phyloP scores from a whole-genome alignment of 805 yeast genomes.

The Yarrowia sp. region DNA sequence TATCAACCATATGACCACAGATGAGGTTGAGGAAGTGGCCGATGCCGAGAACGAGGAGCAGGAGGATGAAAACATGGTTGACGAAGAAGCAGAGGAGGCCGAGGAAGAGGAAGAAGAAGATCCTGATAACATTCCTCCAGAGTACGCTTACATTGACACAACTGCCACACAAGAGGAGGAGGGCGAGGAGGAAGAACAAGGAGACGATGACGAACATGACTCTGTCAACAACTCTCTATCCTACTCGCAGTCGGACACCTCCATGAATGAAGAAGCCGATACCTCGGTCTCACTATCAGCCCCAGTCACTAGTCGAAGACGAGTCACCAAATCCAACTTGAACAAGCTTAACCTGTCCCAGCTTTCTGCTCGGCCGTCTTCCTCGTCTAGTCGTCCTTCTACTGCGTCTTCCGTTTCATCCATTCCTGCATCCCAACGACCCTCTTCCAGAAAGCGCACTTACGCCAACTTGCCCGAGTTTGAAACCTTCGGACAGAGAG shows the following conservation, averaged over 20 bases:
- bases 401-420: neutral
- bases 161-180: neutral
- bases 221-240: neutral
- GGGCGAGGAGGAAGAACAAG: neutral
- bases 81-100: slow-evolving; percentile 30
- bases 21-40: slow-evolving; percentile 26
- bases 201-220: neutral
- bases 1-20: slow-evolving; percentile 21
- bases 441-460: neutral
- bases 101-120: slow-evolving; percentile 23
- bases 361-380: neutral
- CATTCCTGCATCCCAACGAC: neutral
- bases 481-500: slow-evolving; percentile 5
- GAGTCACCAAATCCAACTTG: neutral
- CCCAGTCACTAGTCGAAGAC: neutral
- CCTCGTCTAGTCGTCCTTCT: neutral
- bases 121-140: neutral
- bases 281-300: neutral
- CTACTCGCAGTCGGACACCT: neutral
- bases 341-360: neutral
- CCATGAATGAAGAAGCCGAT: neutral
- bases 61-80: slow-evolving; percentile 30
- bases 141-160: slow-evolving; percentile 7
- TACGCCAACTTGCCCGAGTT: slow-evolving; percentile 1
- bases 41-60: slow-evolving; percentile 26